Percentiles rank a stretch among this genome's conserved stretches.
Conservation (phyloP, 305 asterid species). For the Fraxinus paxiana region DNA sequence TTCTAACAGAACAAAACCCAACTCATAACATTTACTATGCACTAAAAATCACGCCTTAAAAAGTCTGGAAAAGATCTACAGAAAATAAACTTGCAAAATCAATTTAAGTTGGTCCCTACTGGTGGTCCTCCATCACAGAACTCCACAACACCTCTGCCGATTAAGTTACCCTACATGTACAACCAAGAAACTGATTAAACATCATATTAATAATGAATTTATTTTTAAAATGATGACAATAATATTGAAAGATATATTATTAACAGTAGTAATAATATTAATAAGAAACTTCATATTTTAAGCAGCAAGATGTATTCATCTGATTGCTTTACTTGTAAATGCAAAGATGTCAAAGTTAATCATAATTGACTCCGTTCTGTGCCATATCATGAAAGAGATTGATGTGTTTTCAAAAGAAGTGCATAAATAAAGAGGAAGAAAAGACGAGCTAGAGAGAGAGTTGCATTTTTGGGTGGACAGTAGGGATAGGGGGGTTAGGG, state of each 20-base stretch:
- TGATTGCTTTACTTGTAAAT: neutral
- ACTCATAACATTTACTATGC: neutral
- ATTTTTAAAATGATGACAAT: neutral
- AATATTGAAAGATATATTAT: neutral
- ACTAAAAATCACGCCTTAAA: neutral
- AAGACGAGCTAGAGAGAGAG: neutral
- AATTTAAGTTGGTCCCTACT: slow-evolving; percentile 41
- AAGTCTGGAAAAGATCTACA: neutral
- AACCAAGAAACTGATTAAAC: slow-evolving; percentile 22
- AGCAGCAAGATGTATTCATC: neutral
- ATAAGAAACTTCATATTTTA: neutral
- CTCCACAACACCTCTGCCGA: slow-evolving; percentile 87
- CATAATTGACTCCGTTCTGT: neutral
- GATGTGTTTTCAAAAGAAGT: neutral
- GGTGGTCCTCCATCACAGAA: slow-evolving; percentile 88
- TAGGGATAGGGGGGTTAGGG: neutral
- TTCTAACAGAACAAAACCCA: neutral
- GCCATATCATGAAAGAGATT: neutral
- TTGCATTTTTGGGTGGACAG: neutral
- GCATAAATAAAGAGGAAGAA: neutral
- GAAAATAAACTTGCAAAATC: slow-evolving; percentile 11
- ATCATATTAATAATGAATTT: neutral
- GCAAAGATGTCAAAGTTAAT: neutral
- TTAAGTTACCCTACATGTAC: slow-evolving; percentile 74
- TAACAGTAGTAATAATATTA: neutral